A percentile compares a stretch with the other conserved stretches of the same genome.
Conservation (phyloP, 2,329 filamentous ascomycete genomes). For the Epichloe gansuensis region DNA sequence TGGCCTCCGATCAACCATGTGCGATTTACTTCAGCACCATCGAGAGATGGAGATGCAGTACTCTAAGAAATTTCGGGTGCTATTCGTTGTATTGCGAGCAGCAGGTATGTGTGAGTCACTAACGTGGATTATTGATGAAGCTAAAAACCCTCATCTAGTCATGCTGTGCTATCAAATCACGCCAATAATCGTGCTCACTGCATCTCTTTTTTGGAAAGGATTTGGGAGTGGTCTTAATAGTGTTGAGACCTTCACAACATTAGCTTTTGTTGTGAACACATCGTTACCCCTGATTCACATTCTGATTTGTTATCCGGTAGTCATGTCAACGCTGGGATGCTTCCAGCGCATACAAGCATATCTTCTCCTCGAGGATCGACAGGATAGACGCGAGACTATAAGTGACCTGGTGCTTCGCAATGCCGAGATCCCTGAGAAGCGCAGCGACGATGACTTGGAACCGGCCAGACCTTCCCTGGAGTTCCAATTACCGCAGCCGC, state of each 20-base stretch:
- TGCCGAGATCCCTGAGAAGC: constrained; percentile 12
- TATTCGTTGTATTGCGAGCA: constrained; percentile 3
- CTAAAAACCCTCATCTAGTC: not conserved
- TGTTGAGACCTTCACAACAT: constrained; percentile 6
- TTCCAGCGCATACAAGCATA: constrained; percentile 8
- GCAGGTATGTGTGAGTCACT: constrained; percentile 2
- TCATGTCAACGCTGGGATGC: constrained; percentile 5
- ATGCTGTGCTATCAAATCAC: constrained; percentile 4
- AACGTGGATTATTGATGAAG: not conserved
- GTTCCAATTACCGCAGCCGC: not conserved
- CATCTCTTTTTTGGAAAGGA: constrained; percentile 7
- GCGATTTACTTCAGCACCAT: constrained; percentile 5
- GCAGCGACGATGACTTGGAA: constrained; percentile 18
- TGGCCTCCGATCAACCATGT: constrained; percentile 13
- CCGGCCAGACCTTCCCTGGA: not conserved
- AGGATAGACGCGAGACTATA: not conserved
- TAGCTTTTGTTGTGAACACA: constrained; percentile 8
- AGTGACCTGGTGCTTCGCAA: constrained; percentile 15
- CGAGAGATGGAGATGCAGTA: constrained; percentile 9
- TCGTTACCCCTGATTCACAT: constrained; percentile 5
- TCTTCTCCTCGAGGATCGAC: constrained; percentile 5
- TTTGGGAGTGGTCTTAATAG: constrained; percentile 1
- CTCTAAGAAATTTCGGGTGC: constrained; percentile 5
- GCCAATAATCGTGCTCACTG: constrained; percentile 7
- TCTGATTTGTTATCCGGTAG: constrained; percentile 2